Base-by-base conservation (phyloP, 345 rosid genomes). In the Eucalyptus sp. region DNA sequence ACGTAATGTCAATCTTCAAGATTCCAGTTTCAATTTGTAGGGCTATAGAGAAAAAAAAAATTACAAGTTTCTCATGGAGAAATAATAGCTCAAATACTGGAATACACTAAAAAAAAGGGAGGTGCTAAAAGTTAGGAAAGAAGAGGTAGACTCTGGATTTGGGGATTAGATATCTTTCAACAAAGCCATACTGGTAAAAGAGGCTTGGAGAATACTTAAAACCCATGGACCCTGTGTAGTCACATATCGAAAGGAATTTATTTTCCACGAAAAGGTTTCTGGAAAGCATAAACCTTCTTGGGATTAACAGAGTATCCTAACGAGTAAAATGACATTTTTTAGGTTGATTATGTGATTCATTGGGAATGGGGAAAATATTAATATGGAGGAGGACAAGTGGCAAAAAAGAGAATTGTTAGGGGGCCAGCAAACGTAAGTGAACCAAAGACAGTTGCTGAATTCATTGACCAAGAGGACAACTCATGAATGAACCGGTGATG, bases 271-370 rank as follows among this genome's bases (percentile, higher is more conserved):
- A 62, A 62, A 64, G 0, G 20, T 64, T n/a, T n/a, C 2, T n/a
- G 37, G 68, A 64, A 15, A 66, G 41, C 20, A 15, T 1, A 4
- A 41, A 41, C 41, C 5, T 64, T 14, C 9, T n/a, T 14, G 37
- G 17, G 76, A 8, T 16, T n/a, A 18, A 37, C 5, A n/a, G 20
- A 15, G 5, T 66, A 66, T 7, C 11, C 41, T 66, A 4, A 16
- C 7, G 76, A 17, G 76, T 0, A 66, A 15, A 66, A 66, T 20
- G 17, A 66, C 5, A 66, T 33, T n/a, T n/a, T 7, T 8, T 0
- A 29, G 16, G 10, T 66, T 18, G 41, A 4, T n/a, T 7, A n/a
- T 4, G 0, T 2, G 37, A 5, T 25, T 1, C 2, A 13, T 10
- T 58, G 4, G 7, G 56, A 51, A 51, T 51, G 56, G 56, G 56